Base-by-base conservation (phyloP, 192 early-diverging fungal genomes). In the Cetraspora pellucida region DNA sequence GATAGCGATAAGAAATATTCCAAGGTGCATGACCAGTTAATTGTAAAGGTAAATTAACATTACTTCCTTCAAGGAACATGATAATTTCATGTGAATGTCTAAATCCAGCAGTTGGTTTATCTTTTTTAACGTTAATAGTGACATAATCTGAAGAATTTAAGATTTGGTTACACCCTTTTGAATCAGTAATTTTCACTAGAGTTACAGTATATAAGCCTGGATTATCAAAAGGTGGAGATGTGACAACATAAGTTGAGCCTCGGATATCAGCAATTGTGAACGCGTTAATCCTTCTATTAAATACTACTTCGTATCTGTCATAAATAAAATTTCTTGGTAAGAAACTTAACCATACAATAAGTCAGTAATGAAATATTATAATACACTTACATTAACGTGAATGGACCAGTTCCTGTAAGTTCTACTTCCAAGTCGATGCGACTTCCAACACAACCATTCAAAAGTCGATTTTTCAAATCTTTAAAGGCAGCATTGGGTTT, bases 21-120 rank as follows among this genome's bases (percentile, higher is more conserved):
- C 85, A 86, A 27, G 82, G 82, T 23, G 74, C 69, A 74, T 86
- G 79, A 8, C 85, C 85, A 43, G 85, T 82, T 21, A 86, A 57
- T 44, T 83, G 82, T 19, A 86, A 58, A 19, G 85, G 85, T 31
- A 86, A 65, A 8, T 65, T 63, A 23, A 78, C 72, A 31, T n/a
- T 43, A 27, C 46, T 16, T 13, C 82, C 82, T 65, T 86, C 81
- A 45, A 76, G 54, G 10, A 84, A 74, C 19, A 60, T 63, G 14
- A 81, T 25, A 17, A 57, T 21, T 23, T 79, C 60, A 28, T 73
- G 45, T 0, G 43, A 25, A 4, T 54, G 46, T 77, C 80, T 80
- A 58, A 86, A 86, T 47, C 77, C 78, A 8, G 77, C 85, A 16
- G 81, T 80, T 19, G 85, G 85, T 14, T 76, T 77, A 67, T 86